Base-by-base conservation (phyloP, 2,329 filamentous ascomycete genomes). In the Epichloe scottii region DNA sequence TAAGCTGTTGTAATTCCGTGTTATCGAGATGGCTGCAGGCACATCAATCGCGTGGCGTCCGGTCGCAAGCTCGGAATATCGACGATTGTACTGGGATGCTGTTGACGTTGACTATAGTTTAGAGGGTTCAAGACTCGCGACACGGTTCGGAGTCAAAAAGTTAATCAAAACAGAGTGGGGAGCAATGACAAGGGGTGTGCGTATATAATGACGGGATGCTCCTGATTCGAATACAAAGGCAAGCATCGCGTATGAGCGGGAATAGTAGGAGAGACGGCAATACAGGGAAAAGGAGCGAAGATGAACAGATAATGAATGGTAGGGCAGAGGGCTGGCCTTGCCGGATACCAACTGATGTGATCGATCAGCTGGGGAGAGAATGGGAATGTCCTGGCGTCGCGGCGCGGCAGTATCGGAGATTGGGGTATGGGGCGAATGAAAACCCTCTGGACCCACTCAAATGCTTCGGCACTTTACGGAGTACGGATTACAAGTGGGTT, bases 401-500 rank as follows among this genome's bases (percentile, higher is more conserved):
- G 51, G 50, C 41, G 42, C 54, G 54, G 52, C 49, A 54, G 50
- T 38, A 37, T 54, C 54, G 54, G 54, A 54, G 52, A 48, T 42
- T 51, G 38, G 38, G 8, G 8, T 10, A 30, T 4, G 30, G 1
- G 30, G 30, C 30, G 30, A 30, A 30, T 11, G 3, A 30, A 30
- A 30, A 30, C 30, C 30, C 30, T 30, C 30, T 30, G 3, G 10
- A 11, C 8, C 30, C 30, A 30, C 30, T 30, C 7, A 30, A 30
- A 30, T 30, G 30, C 10, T 30, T 30, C 8, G 30, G 30, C 10
- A 30, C 30, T 30, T 30, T 30, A 30, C 30, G 30, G 30, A 30
- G 10, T 0, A 30, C 21, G 2, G 21, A 21, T 3, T 21, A 21
- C 10, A 30, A 30, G 10, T 30, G 30, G 30, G 10, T 4, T 30